Percentiles rank a stretch among this genome's conserved stretches.
These are phyloP conservation scores for Ustulina deusta DNA, from an alignment of 2,329 filamentous ascomycete genomes.

Conservation along the genomic window DNA sequence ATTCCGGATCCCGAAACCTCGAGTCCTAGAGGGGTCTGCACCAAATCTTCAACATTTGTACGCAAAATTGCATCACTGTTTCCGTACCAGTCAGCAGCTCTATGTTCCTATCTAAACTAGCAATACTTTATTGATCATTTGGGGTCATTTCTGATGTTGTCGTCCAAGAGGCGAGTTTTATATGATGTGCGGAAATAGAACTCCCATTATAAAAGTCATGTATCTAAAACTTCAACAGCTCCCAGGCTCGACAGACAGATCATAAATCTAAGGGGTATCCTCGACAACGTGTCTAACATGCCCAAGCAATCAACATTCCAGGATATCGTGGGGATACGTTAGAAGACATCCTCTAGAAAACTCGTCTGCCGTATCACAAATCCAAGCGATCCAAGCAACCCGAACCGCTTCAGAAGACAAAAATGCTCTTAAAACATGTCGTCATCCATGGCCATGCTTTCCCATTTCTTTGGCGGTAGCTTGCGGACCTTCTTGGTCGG, in stretches of 20 bases:
- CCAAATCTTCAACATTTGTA: too few relatives aligned
- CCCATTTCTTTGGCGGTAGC: slow-evolving; percentile 62
- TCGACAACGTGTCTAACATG: slow-evolving; percentile 29
- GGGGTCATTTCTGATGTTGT: not conserved
- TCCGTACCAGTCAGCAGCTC: not conserved
- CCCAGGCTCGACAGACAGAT: slow-evolving; percentile 9
- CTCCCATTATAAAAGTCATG: slow-evolving; percentile 20
- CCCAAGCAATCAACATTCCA: slow-evolving; percentile 19
- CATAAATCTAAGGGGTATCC: slow-evolving; percentile 37
- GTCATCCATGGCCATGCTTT: slow-evolving; percentile 55
- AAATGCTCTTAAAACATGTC: slow-evolving; percentile 52
- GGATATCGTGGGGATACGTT: slow-evolving; percentile 9
- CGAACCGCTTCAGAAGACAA: not conserved
- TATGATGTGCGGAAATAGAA: slow-evolving; percentile 8
- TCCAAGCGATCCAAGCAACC: not conserved
- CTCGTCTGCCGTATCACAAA: not conserved
- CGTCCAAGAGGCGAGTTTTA: not conserved
- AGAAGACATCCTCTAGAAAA: slow-evolving; percentile 15
- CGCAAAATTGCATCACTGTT: too few relatives aligned
- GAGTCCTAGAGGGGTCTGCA: too few relatives aligned
- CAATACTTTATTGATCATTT: not conserved
- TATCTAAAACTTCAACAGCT: slow-evolving; percentile 15
- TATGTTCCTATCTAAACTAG: too few relatives aligned
- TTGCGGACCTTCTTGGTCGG: slow-evolving; percentile 66
- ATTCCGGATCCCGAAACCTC: too few relatives aligned